Evolutionary conservation across 2,329 filamentous ascomycete species (phyloP).

Genomic region (Dothideomycetidae sp.): DNA sequence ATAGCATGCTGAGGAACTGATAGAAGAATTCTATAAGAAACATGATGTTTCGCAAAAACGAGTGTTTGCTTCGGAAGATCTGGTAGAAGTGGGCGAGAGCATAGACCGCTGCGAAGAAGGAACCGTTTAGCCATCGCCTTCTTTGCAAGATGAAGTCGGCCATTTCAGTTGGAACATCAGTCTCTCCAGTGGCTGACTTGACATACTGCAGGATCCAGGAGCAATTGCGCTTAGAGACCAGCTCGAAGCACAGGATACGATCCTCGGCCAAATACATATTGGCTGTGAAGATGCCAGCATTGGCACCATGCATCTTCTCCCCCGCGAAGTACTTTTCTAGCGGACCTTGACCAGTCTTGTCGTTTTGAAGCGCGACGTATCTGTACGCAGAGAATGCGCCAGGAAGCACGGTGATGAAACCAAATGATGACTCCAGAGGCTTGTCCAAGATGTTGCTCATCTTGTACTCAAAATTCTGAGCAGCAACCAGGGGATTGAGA

Average conservation of each 20-base stretch:
- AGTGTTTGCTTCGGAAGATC: constrained; percentile 88
- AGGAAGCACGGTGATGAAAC: constrained; percentile 91
- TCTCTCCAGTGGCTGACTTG: constrained; percentile 93
- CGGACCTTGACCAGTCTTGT: constrained; percentile 84
- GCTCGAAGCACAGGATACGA: constrained; percentile 96
- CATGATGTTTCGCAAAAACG: constrained; percentile 70
- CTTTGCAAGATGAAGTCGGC: constrained; percentile 91
- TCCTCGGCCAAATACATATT: constrained; percentile 99
- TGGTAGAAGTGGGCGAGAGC: constrained; percentile 90
- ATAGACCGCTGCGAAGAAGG: constrained; percentile 95
- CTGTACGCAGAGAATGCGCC: constrained; percentile 98
- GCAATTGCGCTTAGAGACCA: constrained; percentile 93
- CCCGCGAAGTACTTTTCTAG: constrained; percentile 94
- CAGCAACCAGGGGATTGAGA: constrained; percentile 83
- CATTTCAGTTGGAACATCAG: constrained; percentile 87
- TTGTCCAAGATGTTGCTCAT: constrained; percentile 99
- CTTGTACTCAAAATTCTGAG: constrained; percentile 99
- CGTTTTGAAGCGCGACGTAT: constrained; percentile 87
- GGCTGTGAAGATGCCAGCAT: constrained; percentile 90
- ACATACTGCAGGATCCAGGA: constrained; percentile 97
- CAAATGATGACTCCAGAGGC: constrained; percentile 90
- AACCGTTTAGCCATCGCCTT: constrained; percentile 93
- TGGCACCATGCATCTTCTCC: constrained; percentile 86
- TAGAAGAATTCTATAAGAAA: constrained; percentile 89
- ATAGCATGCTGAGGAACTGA: constrained; percentile 92